Conservation (phyloP, 2,329 filamentous ascomycete genomes). For the Aspergillus spinulosporus region DNA sequence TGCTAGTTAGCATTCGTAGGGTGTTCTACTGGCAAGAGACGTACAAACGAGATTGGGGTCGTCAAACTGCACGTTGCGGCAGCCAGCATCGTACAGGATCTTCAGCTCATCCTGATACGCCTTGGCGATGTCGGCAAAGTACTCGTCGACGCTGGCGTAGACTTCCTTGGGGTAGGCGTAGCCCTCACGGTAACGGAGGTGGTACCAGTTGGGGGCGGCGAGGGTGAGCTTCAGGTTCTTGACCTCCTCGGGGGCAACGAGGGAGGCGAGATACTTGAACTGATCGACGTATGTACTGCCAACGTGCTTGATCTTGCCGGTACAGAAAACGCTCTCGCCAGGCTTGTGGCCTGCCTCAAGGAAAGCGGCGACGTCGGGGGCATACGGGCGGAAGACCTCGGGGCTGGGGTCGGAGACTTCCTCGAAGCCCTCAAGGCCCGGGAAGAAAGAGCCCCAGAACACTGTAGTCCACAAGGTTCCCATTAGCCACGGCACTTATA, state of each 20-base stretch:
- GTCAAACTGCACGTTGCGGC: conserved; percentile 68
- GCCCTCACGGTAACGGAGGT: conserved; percentile 61
- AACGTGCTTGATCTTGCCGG: conserved; percentile 58
- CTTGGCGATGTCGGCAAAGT: conserved; percentile 65
- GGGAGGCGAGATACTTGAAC: conserved; percentile 59
- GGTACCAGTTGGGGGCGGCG: conserved; percentile 68
- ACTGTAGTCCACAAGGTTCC: conserved; percentile 32
- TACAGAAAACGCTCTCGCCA: conserved; percentile 58
- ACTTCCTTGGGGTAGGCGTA: conserved; percentile 58
- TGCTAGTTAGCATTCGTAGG: conserved; percentile 3
- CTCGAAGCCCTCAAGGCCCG: conserved; percentile 56
- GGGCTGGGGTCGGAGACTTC: conserved; percentile 51
- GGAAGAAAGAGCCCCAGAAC: conserved; percentile 61
- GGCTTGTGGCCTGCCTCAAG: conserved; percentile 59
- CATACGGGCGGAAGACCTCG: conserved; percentile 59
- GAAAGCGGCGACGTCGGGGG: conserved; percentile 64
- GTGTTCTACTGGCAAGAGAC: conserved; percentile 42
- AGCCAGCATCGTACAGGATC: conserved; percentile 61
- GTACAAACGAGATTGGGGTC: conserved; percentile 67
- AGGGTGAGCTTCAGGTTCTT: conserved; percentile 69
- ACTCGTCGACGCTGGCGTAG: conserved; percentile 60
- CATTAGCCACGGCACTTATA: conserved; percentile 3
- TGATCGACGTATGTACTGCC: conserved; percentile 59
- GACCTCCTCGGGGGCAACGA: conserved; percentile 61
- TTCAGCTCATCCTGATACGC: conserved; percentile 65